Conservation (phyloP, 495 filamentous ascomycete genomes). For the Cryomyces antarcticus region DNA sequence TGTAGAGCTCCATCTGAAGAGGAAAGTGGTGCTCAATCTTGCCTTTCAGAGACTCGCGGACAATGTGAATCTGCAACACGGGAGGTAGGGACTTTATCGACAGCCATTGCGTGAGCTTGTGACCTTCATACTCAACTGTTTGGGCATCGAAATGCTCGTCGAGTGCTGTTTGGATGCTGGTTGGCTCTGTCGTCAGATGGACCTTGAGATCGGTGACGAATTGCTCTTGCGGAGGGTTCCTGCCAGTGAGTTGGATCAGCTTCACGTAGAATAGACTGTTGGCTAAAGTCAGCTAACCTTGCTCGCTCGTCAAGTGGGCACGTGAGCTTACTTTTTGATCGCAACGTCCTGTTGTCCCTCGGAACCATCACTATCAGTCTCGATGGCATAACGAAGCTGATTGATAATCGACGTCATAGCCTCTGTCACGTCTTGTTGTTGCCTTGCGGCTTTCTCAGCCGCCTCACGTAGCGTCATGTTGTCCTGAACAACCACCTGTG, state of each 20-base stretch:
- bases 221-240: neutral
- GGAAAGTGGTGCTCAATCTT: slow-evolving; percentile 50
- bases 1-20: slow-evolving; percentile 56
- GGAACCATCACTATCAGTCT: slow-evolving; percentile 33
- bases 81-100: slow-evolving; percentile 29
- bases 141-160: neutral
- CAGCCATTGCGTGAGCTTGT: neutral
- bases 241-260: neutral
- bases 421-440: slow-evolving; percentile 81
- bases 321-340: slow-evolving; percentile 31
- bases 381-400: slow-evolving; percentile 74
- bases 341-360: slow-evolving; percentile 61
- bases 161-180: neutral
- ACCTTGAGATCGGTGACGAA: neutral
- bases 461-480: slow-evolving; percentile 2
- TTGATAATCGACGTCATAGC: slow-evolving; percentile 83
- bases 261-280: neutral
- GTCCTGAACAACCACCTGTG: no score
- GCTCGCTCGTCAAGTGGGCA: no score
- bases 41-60: slow-evolving; percentile 23
- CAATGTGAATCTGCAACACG: slow-evolving; percentile 72
- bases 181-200: neutral
- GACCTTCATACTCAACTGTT: neutral
- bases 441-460: slow-evolving; percentile 23
- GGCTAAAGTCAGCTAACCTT: neutral